Base-by-base conservation (phyloP, 2,329 filamentous ascomycete species). In the Talaromyces amestolkiae region DNA sequence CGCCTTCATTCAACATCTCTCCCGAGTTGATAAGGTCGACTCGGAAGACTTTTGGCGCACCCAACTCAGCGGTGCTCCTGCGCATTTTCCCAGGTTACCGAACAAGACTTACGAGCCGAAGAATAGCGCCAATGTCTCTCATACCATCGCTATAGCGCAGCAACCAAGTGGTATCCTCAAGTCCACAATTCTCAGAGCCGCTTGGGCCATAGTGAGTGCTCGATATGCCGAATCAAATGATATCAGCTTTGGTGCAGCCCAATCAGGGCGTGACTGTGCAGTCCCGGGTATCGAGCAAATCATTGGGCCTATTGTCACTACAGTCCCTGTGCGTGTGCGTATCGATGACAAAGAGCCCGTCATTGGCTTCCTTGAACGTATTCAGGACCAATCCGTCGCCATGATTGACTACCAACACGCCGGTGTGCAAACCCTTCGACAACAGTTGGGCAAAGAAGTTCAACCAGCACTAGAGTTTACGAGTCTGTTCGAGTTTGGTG, bases 381-480 rank as follows among this genome's bases (percentile, higher is more conserved):
- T 88, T 5, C 85, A 87, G 45, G 75, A 83, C 31, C 80, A 82
- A 64, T 82, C 81, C 0, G 76, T 85, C 0, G 75, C 78, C 7
- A 80, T 84, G 60, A 87, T 87, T 2, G 82, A 85, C 0, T 83
- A 87, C 69, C 85, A 89, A 74, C 86, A 89, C 71, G 80, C 84
- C 9, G 79, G 78, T 7, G 56, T 81, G 13, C 78, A 79, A 62
- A 75, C 82, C 19, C 43, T 47, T 47, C 43, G 43, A 47, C 43
- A 47, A 22, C 43, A 47, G 43, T 47, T 47, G 43, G 43, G 43
- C 43, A 47, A 47, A 22, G 43, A 47, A 47, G 43, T 47, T 11
- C 43, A 47, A 47, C 43, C 43, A 47, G 43, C 43, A 47, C 43
- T 47, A n/a, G 43, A 47, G 43, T 47, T 47, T 47, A 47, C 43